phyloP scores from a whole-genome alignment of 768 basidiomycete species.

The Pilatotrama ljubarskyi region DNA sequence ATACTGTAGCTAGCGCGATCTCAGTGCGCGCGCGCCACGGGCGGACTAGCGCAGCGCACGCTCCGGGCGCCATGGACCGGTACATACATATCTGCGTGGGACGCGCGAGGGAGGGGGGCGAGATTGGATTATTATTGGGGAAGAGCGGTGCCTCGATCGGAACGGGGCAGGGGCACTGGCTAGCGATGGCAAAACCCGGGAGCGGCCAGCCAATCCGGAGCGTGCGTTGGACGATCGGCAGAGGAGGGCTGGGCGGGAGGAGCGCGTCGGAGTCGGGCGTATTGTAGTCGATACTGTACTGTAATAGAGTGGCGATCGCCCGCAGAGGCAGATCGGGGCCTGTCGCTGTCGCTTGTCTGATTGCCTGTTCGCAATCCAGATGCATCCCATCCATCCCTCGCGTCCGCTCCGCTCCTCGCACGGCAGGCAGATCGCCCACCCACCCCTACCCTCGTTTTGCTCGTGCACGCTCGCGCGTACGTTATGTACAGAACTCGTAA shows the following conservation, averaged over 20 bases:
- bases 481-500: too few relatives aligned
- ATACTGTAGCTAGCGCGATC: too few relatives aligned
- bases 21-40: too few relatives aligned
- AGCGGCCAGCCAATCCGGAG: background rate
- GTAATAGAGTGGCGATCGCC: slow-evolving; percentile 12
- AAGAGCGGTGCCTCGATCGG: background rate
- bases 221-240: too few relatives aligned
- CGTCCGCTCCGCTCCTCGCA: too few relatives aligned
- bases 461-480: too few relatives aligned
- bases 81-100: too few relatives aligned
- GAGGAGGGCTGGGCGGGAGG: background rate
- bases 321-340: background rate
- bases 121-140: too few relatives aligned
- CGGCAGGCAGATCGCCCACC: background rate
- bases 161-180: background rate
- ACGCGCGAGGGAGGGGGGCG: background rate
- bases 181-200: background rate
- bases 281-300: background rate
- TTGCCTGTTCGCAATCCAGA: background rate
- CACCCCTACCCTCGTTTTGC: too few relatives aligned
- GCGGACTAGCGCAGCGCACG: too few relatives aligned
- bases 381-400: background rate
- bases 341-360: background rate
- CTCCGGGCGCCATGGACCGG: too few relatives aligned
- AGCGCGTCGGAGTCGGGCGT: background rate